Evolutionary conservation across 768 basidiomycete genomes (phyloP).

Genomic region (Candolleomyces eurysporus): DNA sequence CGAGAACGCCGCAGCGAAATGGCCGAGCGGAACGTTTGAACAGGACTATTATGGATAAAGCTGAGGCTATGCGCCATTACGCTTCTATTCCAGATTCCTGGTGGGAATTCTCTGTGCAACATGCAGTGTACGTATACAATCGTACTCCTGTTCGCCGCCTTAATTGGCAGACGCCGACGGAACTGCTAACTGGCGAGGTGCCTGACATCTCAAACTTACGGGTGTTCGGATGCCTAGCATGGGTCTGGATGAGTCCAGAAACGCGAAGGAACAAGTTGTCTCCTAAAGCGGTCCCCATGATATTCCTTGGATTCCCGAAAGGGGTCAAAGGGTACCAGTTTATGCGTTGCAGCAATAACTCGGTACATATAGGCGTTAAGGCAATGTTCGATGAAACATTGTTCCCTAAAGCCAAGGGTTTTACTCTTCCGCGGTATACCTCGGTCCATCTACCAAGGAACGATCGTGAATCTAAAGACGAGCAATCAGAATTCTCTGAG

Average conservation of each 20-base stretch:
- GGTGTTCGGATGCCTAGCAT: slow-evolving; percentile 26
- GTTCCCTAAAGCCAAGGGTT: too few species aligned
- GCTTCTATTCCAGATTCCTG: slow-evolving; percentile 5
- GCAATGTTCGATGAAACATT: neutral
- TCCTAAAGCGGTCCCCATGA: slow-evolving; percentile 18
- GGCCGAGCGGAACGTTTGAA: slow-evolving; percentile 4
- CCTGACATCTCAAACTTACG: slow-evolving; percentile 22
- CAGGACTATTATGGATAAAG: slow-evolving; percentile 10
- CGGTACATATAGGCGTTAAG: neutral
- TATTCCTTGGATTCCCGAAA: slow-evolving; percentile 15
- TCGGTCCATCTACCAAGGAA: too few species aligned
- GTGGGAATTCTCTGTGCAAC: slow-evolving; percentile 11
- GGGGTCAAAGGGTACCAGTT: slow-evolving; percentile 3
- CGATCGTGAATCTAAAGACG: too few species aligned
- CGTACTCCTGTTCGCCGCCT: slow-evolving; percentile 19
- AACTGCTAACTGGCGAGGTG: slow-evolving; percentile 17
- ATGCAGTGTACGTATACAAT: slow-evolving; percentile 29
- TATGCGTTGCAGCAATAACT: neutral
- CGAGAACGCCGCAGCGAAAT: slow-evolving; percentile 6
- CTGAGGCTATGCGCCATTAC: slow-evolving; percentile 3
- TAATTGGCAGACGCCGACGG: slow-evolving; percentile 20
- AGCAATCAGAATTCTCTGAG: too few species aligned
- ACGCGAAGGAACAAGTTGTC: slow-evolving; percentile 15
- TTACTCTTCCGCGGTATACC: too few species aligned
- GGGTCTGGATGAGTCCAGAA: slow-evolving; percentile 14